Base-by-base conservation (phyloP, 2,329 filamentous ascomycete genomes). In the Hypoxylon sp. region DNA sequence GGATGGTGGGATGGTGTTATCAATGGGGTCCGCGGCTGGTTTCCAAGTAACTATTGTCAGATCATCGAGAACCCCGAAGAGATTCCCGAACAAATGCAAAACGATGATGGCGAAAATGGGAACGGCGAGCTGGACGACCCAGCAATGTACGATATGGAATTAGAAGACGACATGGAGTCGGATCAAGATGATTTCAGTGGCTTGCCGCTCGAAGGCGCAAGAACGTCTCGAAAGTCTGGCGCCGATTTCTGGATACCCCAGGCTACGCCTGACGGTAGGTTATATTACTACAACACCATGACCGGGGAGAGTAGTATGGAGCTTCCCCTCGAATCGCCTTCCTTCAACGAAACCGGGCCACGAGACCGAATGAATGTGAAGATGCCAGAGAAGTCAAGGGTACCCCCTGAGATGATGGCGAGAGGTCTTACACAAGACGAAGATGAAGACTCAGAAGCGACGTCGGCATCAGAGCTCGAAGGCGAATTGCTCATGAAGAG, bases 1-100 rank as follows among this genome's bases (percentile, higher is more conserved):
- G 94, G 94, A 48, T 99, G 94, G 94, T 99, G 94, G 94, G 94
- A 99, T 75, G 94, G 94, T 37, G 91, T 99, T 47, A 96, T 99
- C 70, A 94, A 97, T 67, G 91, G 92, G 51, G 89, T 96, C 63
- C 87, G 94, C 69, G 94, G 94, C 70, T 99, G 94, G 94, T 99
- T 99, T 71, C 94, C 94, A 26, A 97, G 93, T 79, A 99, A 99
- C 73, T 99, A 99, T 75, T 97, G 94, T 76, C 87, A 91, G 61
- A 85, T 94, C 58, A 88, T 97, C 64, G 83, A 85, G 52, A 86
- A 85, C 63, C 82, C 88, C 40, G 88, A 90, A 63, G 89, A 95
- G 57, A 78, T 88, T 20, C 80, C 82, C 30, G 86, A 90, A 44
- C 75, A 80, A 9, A 76, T 77, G 58, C 79, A 81, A 42, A 82